Conservation (phyloP, 768 basidiomycete genomes). For the Pulveroboletus frians region DNA sequence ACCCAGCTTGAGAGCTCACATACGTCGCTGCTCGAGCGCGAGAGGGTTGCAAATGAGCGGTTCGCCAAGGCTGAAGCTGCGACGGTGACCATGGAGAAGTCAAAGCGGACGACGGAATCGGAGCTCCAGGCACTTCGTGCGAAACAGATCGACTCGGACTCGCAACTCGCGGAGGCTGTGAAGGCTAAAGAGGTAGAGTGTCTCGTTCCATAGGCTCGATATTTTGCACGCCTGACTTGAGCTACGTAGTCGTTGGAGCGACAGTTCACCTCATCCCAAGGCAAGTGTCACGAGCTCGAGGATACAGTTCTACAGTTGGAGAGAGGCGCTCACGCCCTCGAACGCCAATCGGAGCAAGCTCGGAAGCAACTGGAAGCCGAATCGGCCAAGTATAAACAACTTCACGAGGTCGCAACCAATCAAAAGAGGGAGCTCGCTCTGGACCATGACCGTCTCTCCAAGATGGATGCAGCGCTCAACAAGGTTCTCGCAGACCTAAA, state of each 20-base stretch:
- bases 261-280: slow-evolving; percentile 64
- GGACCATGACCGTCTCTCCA: slow-evolving; percentile 62
- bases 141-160: slow-evolving; percentile 63
- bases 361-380: slow-evolving; percentile 76
- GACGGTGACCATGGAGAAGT: slow-evolving; percentile 60
- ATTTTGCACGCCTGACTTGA: neutral
- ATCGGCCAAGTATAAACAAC: slow-evolving; percentile 60
- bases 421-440: slow-evolving; percentile 68
- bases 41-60: slow-evolving; percentile 48
- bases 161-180: slow-evolving; percentile 52
- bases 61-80: slow-evolving; percentile 44
- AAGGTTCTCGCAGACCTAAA: slow-evolving; percentile 78
- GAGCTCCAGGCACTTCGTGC: slow-evolving; percentile 67
- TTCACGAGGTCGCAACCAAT: slow-evolving; percentile 58
- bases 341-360: slow-evolving; percentile 64
- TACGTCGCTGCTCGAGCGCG: slow-evolving; percentile 56
- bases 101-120: slow-evolving; percentile 61
- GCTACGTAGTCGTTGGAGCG: slow-evolving; percentile 62
- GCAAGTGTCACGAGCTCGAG: slow-evolving; percentile 81
- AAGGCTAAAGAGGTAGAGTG: slow-evolving; percentile 69
- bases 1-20: slow-evolving; percentile 55
- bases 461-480: slow-evolving; percentile 75
- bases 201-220: neutral
- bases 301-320: slow-evolving; percentile 82
- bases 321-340: slow-evolving; percentile 70